These are phyloP conservation scores for Boletus coccyginus DNA, from an alignment of 768 basidiomycete species.

Conservation along the genomic window DNA sequence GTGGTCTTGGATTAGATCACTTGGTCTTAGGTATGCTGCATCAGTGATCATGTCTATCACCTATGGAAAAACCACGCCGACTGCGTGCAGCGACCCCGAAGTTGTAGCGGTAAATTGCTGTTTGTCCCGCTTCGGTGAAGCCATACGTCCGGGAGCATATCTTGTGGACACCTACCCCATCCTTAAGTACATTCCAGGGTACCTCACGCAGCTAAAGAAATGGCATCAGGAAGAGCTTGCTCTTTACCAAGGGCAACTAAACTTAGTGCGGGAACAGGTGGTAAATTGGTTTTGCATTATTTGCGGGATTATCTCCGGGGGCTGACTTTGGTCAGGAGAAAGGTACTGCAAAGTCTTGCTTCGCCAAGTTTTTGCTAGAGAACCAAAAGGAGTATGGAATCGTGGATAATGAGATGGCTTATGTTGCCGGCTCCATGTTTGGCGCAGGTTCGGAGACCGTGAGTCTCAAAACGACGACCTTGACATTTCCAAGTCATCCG, in stretches of 20 bases:
- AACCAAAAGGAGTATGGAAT: conserved; percentile 32
- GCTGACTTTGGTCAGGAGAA: conserved; percentile 16
- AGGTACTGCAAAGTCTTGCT: conserved; percentile 28
- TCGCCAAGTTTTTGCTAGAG: conserved; percentile 38
- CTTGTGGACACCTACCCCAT: conserved; percentile 28
- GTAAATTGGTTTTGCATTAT: conserved; percentile 11
- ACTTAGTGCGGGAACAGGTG: conserved; percentile 27
- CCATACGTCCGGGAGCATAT: conserved; percentile 23
- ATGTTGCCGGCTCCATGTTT: conserved; percentile 42
- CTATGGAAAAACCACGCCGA: conserved; percentile 40
- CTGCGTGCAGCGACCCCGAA: conserved; percentile 36
- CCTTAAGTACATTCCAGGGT: conserved; percentile 23
- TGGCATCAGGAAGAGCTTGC: conserved; percentile 47
- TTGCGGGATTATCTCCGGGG: too few species aligned
- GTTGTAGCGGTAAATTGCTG: conserved; percentile 29
- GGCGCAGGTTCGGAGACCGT: conserved; percentile 43
- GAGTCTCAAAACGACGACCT: not conserved
- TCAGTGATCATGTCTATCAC: conserved; percentile 37
- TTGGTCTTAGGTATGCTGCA: conserved; percentile 34
- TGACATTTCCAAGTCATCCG: too few species aligned
- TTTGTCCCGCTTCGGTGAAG: conserved; percentile 25
- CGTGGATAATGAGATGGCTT: conserved; percentile 35
- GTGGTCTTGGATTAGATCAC: not conserved
- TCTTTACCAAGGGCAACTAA: conserved; percentile 32
- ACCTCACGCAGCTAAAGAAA: conserved; percentile 49